These are phyloP conservation scores for Capsella bursapastoris DNA, from an alignment of 345 rosid species.

Conservation along the genomic window DNA sequence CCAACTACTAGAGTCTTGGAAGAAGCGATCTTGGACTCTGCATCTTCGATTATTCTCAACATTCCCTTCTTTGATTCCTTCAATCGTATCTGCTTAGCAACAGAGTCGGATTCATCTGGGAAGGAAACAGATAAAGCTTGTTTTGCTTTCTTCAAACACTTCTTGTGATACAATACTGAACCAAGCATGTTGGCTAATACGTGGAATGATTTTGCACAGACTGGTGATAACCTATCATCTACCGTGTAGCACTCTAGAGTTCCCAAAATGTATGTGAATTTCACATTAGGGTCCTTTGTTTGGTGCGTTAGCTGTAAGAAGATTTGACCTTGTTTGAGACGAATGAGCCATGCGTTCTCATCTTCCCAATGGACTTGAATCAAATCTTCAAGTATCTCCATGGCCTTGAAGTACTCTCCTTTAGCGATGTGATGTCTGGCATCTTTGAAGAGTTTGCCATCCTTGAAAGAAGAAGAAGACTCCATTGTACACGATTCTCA, in stretches of 20 bases:
- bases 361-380: background rate
- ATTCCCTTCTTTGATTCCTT: background rate
- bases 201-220: background rate
- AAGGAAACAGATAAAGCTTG: background rate
- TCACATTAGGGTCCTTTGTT: background rate
- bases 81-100: background rate
- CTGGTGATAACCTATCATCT: background rate
- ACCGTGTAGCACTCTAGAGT: background rate
- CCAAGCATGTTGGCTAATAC: background rate
- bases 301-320: background rate
- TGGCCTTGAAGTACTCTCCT: background rate
- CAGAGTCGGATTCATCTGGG: background rate
- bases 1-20: background rate
- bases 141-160: background rate
- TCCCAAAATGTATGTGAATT: conserved; percentile 3
- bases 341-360: background rate
- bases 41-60: background rate
- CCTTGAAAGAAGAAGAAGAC: background rate
- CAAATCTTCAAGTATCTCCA: background rate
- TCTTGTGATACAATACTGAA: conserved; percentile 13
- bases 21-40: background rate
- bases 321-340: background rate
- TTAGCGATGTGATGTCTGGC: background rate
- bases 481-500: conserved; percentile 4
- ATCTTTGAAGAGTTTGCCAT: background rate